Percentiles rank a stretch among this genome's conserved stretches.
Conservation (phyloP, 768 basidiomycete species). For the Rubroboletus satanas region DNA sequence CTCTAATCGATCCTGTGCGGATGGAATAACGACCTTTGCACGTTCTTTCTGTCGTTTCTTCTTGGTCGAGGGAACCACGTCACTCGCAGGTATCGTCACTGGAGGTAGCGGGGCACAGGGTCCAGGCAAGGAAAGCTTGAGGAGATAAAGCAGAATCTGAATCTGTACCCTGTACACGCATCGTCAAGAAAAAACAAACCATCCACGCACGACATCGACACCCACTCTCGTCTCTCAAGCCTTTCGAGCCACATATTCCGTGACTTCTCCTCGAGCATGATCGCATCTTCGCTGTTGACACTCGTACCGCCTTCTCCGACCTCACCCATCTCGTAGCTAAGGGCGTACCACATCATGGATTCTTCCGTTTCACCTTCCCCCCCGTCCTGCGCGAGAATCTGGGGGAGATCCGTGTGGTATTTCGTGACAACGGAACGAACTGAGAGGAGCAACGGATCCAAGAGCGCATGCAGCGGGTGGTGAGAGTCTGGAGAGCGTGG, state of each 20-base stretch:
- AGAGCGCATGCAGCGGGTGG: slow-evolving; percentile 54
- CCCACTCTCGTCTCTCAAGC: slow-evolving; percentile 67
- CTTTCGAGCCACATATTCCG: slow-evolving; percentile 54
- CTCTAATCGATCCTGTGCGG: slow-evolving; percentile 55
- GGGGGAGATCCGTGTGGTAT: slow-evolving; percentile 60
- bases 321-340: slow-evolving; percentile 51
- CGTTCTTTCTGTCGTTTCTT: slow-evolving; percentile 27
- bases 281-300: slow-evolving; percentile 18
- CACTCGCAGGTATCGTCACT: slow-evolving; percentile 22
- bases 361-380: slow-evolving; percentile 66
- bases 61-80: slow-evolving; percentile 29
- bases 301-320: slow-evolving; percentile 27
- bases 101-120: slow-evolving; percentile 31
- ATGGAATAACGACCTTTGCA: slow-evolving; percentile 21
- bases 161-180: slow-evolving; percentile 56
- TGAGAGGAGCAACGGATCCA: slow-evolving; percentile 64
- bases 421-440: slow-evolving; percentile 52
- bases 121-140: slow-evolving; percentile 61
- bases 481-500: slow-evolving; percentile 29
- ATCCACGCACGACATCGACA: slow-evolving; percentile 12
- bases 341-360: slow-evolving; percentile 72
- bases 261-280: slow-evolving; percentile 49
- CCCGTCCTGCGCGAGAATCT: slow-evolving; percentile 54
- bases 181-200: slow-evolving; percentile 3
- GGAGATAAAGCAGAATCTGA: slow-evolving; percentile 67